A percentile compares a stretch with the other conserved stretches of the same genome.
Evolutionary conservation across 2,329 filamentous ascomycete species (phyloP).

Genomic region (Madurella fahalii): DNA sequence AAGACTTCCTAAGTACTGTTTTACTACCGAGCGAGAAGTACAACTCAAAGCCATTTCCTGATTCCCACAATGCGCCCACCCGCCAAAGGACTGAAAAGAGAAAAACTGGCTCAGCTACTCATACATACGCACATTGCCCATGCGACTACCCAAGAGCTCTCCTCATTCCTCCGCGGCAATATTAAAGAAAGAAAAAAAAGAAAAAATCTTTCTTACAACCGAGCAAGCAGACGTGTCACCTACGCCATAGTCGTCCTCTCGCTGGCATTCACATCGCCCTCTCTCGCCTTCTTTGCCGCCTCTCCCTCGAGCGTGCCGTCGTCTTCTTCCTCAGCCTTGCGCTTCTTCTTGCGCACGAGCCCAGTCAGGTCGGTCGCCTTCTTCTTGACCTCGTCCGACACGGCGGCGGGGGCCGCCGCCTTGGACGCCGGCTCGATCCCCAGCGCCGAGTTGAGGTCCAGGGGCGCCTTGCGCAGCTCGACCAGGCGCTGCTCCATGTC

Average conservation of each 20-base stretch:
- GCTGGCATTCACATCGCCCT: slow-evolving; percentile 23
- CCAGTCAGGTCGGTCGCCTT: slow-evolving; percentile 68
- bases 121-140: not conserved
- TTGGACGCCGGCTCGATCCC: slow-evolving; percentile 48
- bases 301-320: slow-evolving; percentile 29
- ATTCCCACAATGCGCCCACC: too few relatives aligned
- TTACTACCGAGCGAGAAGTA: too few relatives aligned
- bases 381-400: slow-evolving; percentile 67
- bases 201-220: not conserved
- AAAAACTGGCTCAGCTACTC: too few relatives aligned
- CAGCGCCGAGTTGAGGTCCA: slow-evolving; percentile 54
- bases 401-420: slow-evolving; percentile 60
- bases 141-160: too few relatives aligned
- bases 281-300: slow-evolving; percentile 36
- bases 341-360: slow-evolving; percentile 71
- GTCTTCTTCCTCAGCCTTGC: slow-evolving; percentile 36
- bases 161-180: slow-evolving; percentile 8
- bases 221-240: not conserved
- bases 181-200: not conserved
- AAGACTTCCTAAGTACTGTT: too few relatives aligned
- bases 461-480: slow-evolving; percentile 63
- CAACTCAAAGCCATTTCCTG: not conserved
- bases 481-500: slow-evolving; percentile 75
- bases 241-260: not conserved
- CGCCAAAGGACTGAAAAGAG: not conserved